Percentiles rank a stretch among this genome's conserved stretches.
Evolutionary conservation across 352 stramenopile genomes (phyloP).

Genomic region (Globisporangium radiosum): DNA sequence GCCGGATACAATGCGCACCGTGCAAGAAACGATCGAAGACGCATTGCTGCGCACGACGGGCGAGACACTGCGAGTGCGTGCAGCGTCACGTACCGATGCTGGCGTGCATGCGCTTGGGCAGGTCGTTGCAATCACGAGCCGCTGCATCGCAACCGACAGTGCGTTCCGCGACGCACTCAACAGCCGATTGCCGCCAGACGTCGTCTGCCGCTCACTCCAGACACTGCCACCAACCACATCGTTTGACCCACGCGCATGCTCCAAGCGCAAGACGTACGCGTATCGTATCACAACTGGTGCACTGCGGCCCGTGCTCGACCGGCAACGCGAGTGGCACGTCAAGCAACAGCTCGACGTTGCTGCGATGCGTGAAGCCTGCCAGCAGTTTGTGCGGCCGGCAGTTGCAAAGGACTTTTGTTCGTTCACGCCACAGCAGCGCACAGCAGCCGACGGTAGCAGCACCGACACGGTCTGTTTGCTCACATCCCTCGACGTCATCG

Average conservation of each 20-base stretch:
- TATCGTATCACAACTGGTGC: conserved; percentile 49
- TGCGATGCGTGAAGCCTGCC: conserved; percentile 41
- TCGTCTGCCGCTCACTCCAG: conserved; percentile 34
- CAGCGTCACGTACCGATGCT: conserved; percentile 88
- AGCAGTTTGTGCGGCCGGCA: conserved; percentile 21
- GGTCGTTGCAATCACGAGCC: conserved; percentile 86
- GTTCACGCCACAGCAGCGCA: conserved; percentile 45
- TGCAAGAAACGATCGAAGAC: conserved; percentile 73
- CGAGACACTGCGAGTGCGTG: conserved; percentile 71
- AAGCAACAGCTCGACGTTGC: conserved; percentile 43
- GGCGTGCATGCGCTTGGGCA: conserved; percentile 90
- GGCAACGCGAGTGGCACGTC: conserved; percentile 56
- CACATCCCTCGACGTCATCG: conserved; percentile 25
- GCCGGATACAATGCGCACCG: conserved; percentile 34
- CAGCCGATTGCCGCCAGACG: conserved; percentile 56
- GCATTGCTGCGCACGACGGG: conserved; percentile 60
- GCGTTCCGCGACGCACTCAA: conserved; percentile 64
- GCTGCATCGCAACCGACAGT: conserved; percentile 33
- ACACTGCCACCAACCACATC: conserved; percentile 11
- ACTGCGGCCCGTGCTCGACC: conserved; percentile 38
- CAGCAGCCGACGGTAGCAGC: conserved; percentile 20
- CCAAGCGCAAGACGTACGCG: conserved; percentile 56
- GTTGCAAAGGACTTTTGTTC: conserved; percentile 54
- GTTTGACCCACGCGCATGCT: conserved; percentile 51
- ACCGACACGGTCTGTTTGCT: conserved; percentile 52